phyloP scores from a whole-genome alignment of 2,329 filamentous ascomycete species.

The Botrytis sinoallii region DNA sequence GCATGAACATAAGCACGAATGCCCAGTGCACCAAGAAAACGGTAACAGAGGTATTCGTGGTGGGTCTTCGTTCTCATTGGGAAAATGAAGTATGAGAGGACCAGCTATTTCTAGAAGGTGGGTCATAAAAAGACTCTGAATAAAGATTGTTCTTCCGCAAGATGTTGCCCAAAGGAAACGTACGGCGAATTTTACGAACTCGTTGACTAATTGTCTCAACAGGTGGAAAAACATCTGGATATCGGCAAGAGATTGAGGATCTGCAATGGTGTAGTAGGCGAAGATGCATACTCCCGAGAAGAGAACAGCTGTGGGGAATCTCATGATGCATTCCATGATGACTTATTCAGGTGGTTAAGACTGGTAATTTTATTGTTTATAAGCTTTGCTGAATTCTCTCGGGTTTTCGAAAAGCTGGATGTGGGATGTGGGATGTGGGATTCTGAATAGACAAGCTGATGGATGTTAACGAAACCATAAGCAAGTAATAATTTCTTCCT shows the following conservation, averaged over 20 bases:
- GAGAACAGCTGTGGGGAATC: neutral
- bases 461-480: neutral
- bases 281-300: neutral
- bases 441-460: neutral
- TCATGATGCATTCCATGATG: too few relatives aligned
- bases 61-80: neutral
- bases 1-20: rapidly evolving
- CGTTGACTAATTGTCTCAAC: neutral
- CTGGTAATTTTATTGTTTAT: too few relatives aligned
- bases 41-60: rapidly evolving
- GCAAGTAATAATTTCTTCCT: neutral
- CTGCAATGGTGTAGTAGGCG: neutral
- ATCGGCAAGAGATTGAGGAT: neutral
- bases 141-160: neutral
- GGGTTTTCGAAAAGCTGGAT: neutral
- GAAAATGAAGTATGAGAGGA: neutral
- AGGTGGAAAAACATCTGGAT: neutral
- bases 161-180: too few relatives aligned
- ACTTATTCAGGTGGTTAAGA: too few relatives aligned
- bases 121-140: neutral
- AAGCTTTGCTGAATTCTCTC: neutral
- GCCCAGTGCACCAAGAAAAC: neutral
- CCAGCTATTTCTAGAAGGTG: neutral
- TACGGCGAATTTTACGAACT: too few relatives aligned
- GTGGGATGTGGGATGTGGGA: neutral